A percentile compares a stretch with the other conserved stretches of the same genome.
phyloP scores from a whole-genome alignment of 176 grass and related monocot species.

The Olyra latifolia region DNA sequence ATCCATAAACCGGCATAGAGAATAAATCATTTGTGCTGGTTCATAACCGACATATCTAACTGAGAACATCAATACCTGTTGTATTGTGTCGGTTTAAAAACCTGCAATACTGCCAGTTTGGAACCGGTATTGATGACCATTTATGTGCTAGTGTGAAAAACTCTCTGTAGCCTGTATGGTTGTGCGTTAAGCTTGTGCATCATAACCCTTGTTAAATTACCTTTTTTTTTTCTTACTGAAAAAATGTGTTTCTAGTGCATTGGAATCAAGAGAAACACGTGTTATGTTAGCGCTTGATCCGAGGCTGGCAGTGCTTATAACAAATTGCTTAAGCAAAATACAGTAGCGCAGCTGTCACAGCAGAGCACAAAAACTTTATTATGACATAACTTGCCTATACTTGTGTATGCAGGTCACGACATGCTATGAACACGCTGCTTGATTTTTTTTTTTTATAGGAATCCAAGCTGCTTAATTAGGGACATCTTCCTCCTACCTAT shows the following conservation, averaged over 20 bases:
- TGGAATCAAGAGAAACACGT: neutral
- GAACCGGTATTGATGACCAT: too few species aligned
- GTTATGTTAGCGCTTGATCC: neutral
- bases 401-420: neutral
- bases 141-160: too few species aligned
- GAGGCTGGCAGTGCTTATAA: neutral
- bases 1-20: too few species aligned
- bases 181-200: neutral
- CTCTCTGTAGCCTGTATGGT: too few species aligned
- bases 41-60: too few species aligned
- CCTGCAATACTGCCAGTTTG: too few species aligned
- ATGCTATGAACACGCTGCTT: conserved; percentile 15
- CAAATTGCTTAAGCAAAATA: neutral
- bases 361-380: neutral
- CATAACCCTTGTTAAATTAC: neutral
- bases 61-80: too few species aligned
- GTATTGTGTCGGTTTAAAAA: too few species aligned
- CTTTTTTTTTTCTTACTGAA: neutral
- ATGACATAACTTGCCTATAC: neutral
- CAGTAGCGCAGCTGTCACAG: neutral
- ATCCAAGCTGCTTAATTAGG: neutral
- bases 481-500: neutral
- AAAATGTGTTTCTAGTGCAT: neutral
- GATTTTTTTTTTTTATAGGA: neutral
- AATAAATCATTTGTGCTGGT: too few species aligned